Base-by-base conservation (phyloP, 305 asterid species). In the Fraxinus latifolia region DNA sequence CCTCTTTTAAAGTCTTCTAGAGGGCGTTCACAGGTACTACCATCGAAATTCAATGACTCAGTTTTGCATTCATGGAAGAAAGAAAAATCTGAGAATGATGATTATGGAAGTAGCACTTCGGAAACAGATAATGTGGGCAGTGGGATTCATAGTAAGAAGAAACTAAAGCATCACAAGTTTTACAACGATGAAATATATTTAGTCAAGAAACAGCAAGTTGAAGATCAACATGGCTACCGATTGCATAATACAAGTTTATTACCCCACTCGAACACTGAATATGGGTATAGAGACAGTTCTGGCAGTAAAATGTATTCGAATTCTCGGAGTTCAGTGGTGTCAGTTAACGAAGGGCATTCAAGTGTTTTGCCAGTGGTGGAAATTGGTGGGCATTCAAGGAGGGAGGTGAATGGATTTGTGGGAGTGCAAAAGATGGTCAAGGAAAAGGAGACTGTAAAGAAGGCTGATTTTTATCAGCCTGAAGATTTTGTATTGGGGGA, bases 1-100 rank as follows among this genome's bases (percentile, higher is more conserved):
- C 97, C 96, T 3, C 77, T 91, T 77, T 80, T 92, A 84, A 96
- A 86, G 87, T 91, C 97, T 39, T 93, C 98, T 1, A 87, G 98
- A 58, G 97, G 98, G 36, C 93, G 98, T 27, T 81, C 79, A 79
- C 92, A 91, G 85, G 90, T 81, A 6, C 91, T 93, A 31, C 97
- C 98, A 0, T 82, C 78, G 71, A 91, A 86, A 77, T 94, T 87
- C 67, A 89, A 70, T 3, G 97, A 96, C 80, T 90, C 97, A 0
- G 90, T 94, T 78, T 19, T 94, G 83, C 92, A 86, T 76, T 86
- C 91, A 0, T 90, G 97, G 98, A 92, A 87, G 91, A 91, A 92
- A 60, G 97, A 87, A 7, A 91, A 84, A 80, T 8, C 84, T 1
- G 90, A 82, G 34, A 29, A 58, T 42, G 81, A 77, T 19, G 85